These are phyloP conservation scores for Lablab purpureus DNA, from an alignment of 306 rosid species.

Conservation along the genomic window DNA sequence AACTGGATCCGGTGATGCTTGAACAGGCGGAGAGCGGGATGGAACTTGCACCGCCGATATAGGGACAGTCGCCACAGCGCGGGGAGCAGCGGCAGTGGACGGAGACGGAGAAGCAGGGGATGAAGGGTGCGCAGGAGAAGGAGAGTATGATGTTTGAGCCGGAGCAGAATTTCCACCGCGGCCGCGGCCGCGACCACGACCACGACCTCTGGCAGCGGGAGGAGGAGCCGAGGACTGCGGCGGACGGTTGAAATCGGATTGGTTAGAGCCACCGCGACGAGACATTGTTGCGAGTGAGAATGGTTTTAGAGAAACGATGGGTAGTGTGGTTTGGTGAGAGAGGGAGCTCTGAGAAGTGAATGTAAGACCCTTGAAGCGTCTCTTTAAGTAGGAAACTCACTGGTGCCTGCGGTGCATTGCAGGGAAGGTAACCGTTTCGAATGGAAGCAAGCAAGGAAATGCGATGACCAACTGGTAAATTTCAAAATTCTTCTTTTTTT, in stretches of 20 bases:
- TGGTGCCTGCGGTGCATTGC: not conserved
- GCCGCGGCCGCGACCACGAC: conserved; percentile 22
- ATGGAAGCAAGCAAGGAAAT: not conserved
- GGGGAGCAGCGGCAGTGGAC: too few species aligned
- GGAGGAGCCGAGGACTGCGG: not conserved
- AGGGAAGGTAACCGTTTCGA: not conserved
- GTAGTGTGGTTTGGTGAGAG: not conserved
- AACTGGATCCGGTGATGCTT: not conserved
- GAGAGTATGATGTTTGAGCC: not conserved
- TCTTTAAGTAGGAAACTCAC: not conserved
- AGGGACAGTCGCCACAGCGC: too few species aligned
- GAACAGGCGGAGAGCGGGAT: not conserved
- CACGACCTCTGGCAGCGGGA: conserved; percentile 26
- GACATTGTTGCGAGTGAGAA: conserved; percentile 3
- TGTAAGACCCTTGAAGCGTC: too few species aligned
- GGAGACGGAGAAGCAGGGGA: not conserved
- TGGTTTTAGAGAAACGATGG: too few species aligned
- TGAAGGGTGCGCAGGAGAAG: too few species aligned
- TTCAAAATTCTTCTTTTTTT: not conserved
- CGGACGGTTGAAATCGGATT: not conserved
- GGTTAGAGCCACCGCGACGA: not conserved
- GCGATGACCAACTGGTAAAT: not conserved
- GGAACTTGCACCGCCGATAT: not conserved
- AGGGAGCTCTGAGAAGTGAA: too few species aligned
- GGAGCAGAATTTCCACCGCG: not conserved